A percentile compares a stretch with the other conserved stretches of the same genome.
Conservation (phyloP, 2,329 filamentous ascomycete species). For the Coniochaeta ligniaria region DNA sequence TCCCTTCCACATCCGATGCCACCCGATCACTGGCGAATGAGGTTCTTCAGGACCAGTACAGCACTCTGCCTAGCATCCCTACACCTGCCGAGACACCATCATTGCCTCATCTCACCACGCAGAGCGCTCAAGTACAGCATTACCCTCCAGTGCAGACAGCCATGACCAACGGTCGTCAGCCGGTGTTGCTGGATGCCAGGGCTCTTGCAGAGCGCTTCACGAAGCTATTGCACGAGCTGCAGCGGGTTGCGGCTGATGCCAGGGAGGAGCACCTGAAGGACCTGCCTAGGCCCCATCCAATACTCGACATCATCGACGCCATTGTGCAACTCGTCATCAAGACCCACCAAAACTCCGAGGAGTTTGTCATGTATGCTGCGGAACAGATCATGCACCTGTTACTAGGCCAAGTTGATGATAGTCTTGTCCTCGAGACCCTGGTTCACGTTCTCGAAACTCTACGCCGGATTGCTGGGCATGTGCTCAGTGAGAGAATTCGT, state of each 20-base stretch:
- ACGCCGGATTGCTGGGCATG: conserved; percentile 50
- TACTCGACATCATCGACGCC: conserved; percentile 57
- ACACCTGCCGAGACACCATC: conserved; percentile 53
- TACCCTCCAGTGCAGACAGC: conserved; percentile 46
- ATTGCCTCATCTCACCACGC: conserved; percentile 37
- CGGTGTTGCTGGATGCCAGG: conserved; percentile 42
- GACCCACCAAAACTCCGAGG: conserved; percentile 53
- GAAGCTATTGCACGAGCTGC: conserved; percentile 51
- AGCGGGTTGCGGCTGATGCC: conserved; percentile 44
- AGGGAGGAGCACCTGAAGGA: conserved; percentile 54
- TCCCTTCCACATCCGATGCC: conserved; percentile 51
- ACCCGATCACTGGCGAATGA: conserved; percentile 57
- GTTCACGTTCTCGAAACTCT: conserved; percentile 56
- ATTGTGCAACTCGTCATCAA: conserved; percentile 57
- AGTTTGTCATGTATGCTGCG: conserved; percentile 50
- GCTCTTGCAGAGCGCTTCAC: conserved; percentile 46
- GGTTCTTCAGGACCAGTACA: conserved; percentile 56
- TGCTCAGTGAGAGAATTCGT: conserved; percentile 47
- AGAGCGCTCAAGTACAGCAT: conserved; percentile 39
- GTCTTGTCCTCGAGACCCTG: conserved; percentile 51
- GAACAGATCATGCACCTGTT: conserved; percentile 52
- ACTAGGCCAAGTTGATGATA: conserved; percentile 47
- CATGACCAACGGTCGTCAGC: conserved; percentile 44
- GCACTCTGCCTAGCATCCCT: conserved; percentile 47
- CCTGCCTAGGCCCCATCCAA: conserved; percentile 48